Evolutionary conservation across 495 filamentous ascomycete genomes (phyloP), one percentile per base, ranked within the genome.

Genomic region (Chaetomium tenue): DNA sequence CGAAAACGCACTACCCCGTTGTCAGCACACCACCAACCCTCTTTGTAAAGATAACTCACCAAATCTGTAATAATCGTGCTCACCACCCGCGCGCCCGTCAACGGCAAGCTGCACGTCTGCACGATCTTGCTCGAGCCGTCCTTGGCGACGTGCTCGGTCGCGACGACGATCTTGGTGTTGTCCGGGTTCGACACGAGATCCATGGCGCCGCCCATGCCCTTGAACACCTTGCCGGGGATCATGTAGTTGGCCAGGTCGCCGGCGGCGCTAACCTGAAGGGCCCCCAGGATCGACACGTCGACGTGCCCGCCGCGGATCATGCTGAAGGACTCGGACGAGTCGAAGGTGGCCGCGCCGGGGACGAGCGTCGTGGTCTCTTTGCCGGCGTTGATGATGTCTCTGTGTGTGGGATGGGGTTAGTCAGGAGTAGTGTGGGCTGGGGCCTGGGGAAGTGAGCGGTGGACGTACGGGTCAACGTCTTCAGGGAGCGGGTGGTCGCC

Each of bases 181-280:
- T 84, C 79, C 30, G 84, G 84, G 69, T 86, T 85, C 23, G 78
- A 82, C 18, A 86, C 84, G 37, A 87, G 75, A 69, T 87, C 84
- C 84, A 87, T 87, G 16, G 84, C 84, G 12, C 84, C 84, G 50
- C 84, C 84, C 79, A 87, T 86, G 25, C 84, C 84, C 78, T 86
- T 87, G 74, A 88, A 82, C 57, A 81, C 77, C 71, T 85, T 86
- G 18, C 84, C 84, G 0, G 84, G 84, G 60, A 87, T 81, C 84
- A 87, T 87, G 74, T 84, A 87, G 70, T 87, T 87, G 22, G 84
- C 84, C 54, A 87, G 67, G 67, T 87, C 84, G 20, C 84, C 84
- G 7, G 77, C 72, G 0, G 82, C 84, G 25, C 79, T 81, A 26
- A 87, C 84, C 66, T 87, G 84, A 65, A 87, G 81, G 18, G 84